Percentiles rank a stretch among this genome's conserved stretches.
Conservation (phyloP, 148 eudicot genomes). For the Rhododendron kiyosumense region DNA sequence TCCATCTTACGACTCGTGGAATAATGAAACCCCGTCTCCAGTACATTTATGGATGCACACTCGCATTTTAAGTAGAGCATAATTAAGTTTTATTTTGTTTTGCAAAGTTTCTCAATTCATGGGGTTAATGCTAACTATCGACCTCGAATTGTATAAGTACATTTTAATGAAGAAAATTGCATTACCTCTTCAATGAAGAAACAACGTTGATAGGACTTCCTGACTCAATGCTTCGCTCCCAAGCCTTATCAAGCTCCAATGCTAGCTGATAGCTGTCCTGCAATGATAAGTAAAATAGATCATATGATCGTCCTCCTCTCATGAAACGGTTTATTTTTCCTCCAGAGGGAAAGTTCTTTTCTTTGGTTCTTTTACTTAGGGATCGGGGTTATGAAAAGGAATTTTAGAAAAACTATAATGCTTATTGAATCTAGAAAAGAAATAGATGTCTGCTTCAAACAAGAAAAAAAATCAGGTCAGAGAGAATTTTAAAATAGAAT, state of each 20-base stretch:
- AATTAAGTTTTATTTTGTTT: background rate
- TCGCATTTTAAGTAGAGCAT: background rate
- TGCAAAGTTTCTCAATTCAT: background rate
- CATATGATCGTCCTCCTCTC: background rate
- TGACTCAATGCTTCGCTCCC: conserved; percentile 38
- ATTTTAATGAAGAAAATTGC: background rate
- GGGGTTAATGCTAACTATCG: background rate
- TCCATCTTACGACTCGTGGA: background rate
- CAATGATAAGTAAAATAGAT: background rate
- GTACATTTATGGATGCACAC: background rate
- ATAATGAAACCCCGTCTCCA: background rate
- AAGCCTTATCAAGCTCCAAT: conserved; percentile 67
- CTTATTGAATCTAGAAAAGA: background rate
- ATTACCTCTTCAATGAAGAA: conserved; percentile 67
- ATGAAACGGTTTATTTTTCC: background rate
- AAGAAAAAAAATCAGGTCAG: background rate
- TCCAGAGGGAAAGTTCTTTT: background rate
- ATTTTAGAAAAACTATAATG: background rate
- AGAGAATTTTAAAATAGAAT: background rate
- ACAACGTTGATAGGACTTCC: conserved; percentile 59
- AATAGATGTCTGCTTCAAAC: too few species aligned
- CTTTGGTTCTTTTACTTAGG: background rate
- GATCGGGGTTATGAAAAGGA: background rate
- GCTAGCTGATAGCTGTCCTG: conserved; percentile 95
- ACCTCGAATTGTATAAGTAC: background rate